Evolutionary conservation across 768 basidiomycete species (phyloP).

Genomic region (Xerocomus potaroensis): DNA sequence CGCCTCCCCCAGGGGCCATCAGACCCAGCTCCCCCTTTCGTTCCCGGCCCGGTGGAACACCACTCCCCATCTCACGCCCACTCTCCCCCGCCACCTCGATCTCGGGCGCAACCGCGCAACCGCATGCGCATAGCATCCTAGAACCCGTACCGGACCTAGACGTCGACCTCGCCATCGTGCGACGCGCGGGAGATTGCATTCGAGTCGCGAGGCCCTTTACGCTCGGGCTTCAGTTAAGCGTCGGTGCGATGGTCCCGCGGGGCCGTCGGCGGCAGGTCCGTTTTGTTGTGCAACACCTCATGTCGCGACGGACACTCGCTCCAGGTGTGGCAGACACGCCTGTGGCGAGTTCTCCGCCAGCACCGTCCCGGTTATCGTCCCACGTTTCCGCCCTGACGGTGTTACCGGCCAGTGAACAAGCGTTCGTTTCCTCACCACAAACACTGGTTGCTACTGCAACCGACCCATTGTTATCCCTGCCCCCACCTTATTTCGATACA

Average conservation of each 20-base stretch:
- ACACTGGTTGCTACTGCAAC: not conserved
- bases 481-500: constrained; percentile 45
- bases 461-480: constrained; percentile 29
- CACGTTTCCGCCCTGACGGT: constrained; percentile 6
- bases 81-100: constrained; percentile 30
- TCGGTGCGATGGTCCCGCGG: constrained; percentile 42
- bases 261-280: constrained; percentile 39
- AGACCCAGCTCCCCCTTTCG: constrained; percentile 42
- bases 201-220: constrained; percentile 56
- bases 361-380: constrained; percentile 8
- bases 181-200: constrained; percentile 43
- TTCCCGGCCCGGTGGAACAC: constrained; percentile 29
- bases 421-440: no score
- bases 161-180: constrained; percentile 51
- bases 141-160: constrained; percentile 42
- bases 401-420: no score
- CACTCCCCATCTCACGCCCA: constrained; percentile 20
- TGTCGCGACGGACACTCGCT: constrained; percentile 34
- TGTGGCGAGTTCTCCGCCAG: not conserved
- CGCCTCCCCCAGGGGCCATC: constrained; percentile 48
- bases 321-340: constrained; percentile 8
- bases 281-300: constrained; percentile 66
- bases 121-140: constrained; percentile 20
- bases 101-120: constrained; percentile 13
- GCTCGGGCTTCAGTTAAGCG: constrained; percentile 48